A percentile compares a stretch with the other conserved stretches of the same genome.
phyloP scores from a whole-genome alignment of 257 asterid genomes.

The Ajuga chamaepitys region DNA sequence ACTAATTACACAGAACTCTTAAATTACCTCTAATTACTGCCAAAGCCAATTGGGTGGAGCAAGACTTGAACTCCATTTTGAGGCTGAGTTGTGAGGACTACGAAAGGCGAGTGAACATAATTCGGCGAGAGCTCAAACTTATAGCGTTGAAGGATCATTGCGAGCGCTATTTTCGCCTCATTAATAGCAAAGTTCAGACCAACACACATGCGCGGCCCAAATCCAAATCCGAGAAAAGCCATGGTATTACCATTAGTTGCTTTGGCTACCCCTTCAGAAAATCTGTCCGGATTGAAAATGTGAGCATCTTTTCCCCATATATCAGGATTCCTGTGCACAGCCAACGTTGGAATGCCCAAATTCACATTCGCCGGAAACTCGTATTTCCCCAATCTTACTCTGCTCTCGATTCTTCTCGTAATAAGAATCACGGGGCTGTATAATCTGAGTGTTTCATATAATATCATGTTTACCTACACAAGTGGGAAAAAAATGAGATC shows the following conservation, averaged over 20 bases:
- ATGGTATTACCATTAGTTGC: conserved; percentile 16
- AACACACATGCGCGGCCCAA: conserved; percentile 28
- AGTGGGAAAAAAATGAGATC: too few species aligned
- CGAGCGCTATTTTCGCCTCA: conserved; percentile 30
- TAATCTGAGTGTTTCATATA: conserved; percentile 31
- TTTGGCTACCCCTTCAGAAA: conserved; percentile 28
- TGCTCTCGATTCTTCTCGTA: conserved; percentile 8
- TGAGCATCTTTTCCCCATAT: conserved; percentile 33
- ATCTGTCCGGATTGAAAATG: conserved; percentile 30
- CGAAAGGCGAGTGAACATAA: conserved; percentile 30
- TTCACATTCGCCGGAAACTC: conserved; percentile 21
- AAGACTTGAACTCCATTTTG: conserved; percentile 27
- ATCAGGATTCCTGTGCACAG: conserved; percentile 26
- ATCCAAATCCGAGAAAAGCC: conserved; percentile 29
- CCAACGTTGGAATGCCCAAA: conserved; percentile 16
- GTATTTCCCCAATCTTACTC: conserved; percentile 21
- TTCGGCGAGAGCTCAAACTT: conserved; percentile 23
- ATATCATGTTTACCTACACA: conserved; percentile 24
- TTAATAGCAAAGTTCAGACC: conserved; percentile 26
- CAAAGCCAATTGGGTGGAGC: conserved; percentile 31
- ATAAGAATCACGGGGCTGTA: conserved; percentile 19
- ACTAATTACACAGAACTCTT: neutral
- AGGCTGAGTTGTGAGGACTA: conserved; percentile 23
- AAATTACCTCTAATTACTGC: neutral
- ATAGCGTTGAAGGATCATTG: conserved; percentile 38